These are phyloP conservation scores for Nyctanthes arbortristis DNA, from an alignment of 257 asterid genomes.

Conservation along the genomic window DNA sequence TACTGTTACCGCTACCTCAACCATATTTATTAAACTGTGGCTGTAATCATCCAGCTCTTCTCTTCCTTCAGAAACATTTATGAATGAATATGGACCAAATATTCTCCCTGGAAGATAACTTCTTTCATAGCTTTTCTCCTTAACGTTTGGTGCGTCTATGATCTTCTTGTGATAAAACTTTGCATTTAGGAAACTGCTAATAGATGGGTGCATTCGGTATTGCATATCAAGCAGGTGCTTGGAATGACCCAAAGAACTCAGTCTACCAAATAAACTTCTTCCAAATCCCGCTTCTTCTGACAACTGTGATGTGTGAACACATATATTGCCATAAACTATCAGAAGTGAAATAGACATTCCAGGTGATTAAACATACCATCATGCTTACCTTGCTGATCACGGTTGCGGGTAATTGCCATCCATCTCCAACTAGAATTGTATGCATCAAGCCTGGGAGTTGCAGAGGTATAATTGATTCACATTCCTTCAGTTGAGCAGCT, in stretches of 20 bases:
- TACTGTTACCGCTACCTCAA: constrained; percentile 59
- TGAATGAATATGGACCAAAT: constrained; percentile 69
- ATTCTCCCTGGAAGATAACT: constrained; percentile 42
- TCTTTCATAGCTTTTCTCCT: constrained; percentile 26
- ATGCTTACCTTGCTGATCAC: constrained; percentile 49
- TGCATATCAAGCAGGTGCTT: constrained; percentile 54
- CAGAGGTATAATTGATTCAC: constrained; percentile 57
- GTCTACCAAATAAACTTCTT: constrained; percentile 61
- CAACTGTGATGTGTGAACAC: constrained; percentile 39
- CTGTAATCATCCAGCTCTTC: constrained; percentile 54
- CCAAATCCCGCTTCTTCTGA: constrained; percentile 55
- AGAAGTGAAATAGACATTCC: neutral
- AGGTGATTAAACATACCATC: neutral
- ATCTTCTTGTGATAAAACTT: constrained; percentile 44
- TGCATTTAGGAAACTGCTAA: constrained; percentile 54
- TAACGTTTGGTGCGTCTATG: constrained; percentile 45
- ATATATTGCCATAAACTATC: neutral
- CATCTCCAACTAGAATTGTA: constrained; percentile 60
- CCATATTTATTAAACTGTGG: constrained; percentile 56
- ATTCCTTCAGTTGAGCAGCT: constrained; percentile 65
- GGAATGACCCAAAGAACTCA: constrained; percentile 49
- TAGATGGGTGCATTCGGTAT: constrained; percentile 66
- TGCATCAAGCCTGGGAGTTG: constrained; percentile 44
- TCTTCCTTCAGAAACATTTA: constrained; percentile 43
- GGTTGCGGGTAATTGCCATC: constrained; percentile 52